Conservation (phyloP, 148 eudicot species). For the Fagopyrum esculentum region DNA sequence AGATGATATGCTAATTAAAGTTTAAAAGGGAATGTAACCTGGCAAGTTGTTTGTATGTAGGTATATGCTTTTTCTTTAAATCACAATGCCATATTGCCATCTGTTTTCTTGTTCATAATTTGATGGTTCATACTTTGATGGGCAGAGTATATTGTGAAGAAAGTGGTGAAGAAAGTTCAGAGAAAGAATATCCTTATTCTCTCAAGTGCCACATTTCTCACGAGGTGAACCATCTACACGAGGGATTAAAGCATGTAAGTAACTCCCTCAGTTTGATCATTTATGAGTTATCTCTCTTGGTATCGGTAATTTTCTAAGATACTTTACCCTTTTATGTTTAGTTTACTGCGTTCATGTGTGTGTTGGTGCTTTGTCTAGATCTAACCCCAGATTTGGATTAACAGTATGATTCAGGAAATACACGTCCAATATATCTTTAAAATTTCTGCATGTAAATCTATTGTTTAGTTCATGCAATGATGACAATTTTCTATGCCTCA, state of each 20-base stretch:
- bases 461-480: background rate
- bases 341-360: no score
- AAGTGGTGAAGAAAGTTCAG: constrained; percentile 96
- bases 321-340: no score
- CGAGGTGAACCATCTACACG: constrained; percentile 95
- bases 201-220: constrained; percentile 97
- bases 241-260: constrained; percentile 89
- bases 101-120: background rate
- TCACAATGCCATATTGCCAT: background rate
- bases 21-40: background rate
- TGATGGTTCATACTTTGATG: background rate
- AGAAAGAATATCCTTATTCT: constrained; percentile 71
- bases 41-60: background rate
- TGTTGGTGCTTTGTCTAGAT: no score
- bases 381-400: no score
- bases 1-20: no score
- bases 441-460: no score
- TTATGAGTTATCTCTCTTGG: no score
- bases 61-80: background rate
- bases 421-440: background rate
- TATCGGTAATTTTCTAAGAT: no score
- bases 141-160: constrained; percentile 88
- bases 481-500: background rate
- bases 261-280: background rate
- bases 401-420: background rate